phyloP scores from a whole-genome alignment of 2,329 filamentous ascomycete genomes.

The Stylonectria norvegica region DNA sequence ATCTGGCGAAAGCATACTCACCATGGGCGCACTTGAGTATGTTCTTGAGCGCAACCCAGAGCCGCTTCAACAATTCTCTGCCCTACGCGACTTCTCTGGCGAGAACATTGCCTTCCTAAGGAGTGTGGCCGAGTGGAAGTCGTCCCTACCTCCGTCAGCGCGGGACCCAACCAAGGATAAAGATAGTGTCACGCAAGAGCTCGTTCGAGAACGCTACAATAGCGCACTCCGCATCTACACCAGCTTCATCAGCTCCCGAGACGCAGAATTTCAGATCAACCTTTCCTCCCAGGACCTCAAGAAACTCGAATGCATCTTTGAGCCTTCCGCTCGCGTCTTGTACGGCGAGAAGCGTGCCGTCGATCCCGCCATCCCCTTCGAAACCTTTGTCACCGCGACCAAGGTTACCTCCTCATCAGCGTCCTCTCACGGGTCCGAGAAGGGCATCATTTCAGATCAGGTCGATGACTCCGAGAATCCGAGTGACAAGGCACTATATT shows the following conservation, averaged over 20 bases:
- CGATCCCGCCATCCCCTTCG: conserved; percentile 45
- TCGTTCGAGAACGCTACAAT: conserved; percentile 53
- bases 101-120: conserved; percentile 67
- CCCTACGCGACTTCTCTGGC: conserved; percentile 61
- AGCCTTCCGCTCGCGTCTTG: conserved; percentile 46
- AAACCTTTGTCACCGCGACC: conserved; percentile 24
- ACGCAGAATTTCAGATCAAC: conserved; percentile 64
- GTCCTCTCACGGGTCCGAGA: conserved; percentile 22
- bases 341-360: conserved; percentile 38
- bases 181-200: conserved; percentile 26
- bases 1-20: conserved; percentile 46
- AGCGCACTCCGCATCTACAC: conserved; percentile 47
- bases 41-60: conserved; percentile 54
- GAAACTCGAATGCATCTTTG: conserved; percentile 55
- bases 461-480: conserved; percentile 16
- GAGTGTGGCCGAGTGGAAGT: conserved; percentile 46
- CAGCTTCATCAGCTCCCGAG: conserved; percentile 25
- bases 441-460: conserved; percentile 17
- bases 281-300: conserved; percentile 55
- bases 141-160: conserved; percentile 25
- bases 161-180: conserved; percentile 22
- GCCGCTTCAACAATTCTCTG: conserved; percentile 59
- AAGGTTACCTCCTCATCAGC: conserved; percentile 19
- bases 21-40: conserved; percentile 59
- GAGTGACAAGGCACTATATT: conserved; percentile 31